Evolutionary conservation across 2,329 filamentous ascomycete genomes (phyloP).

Genomic region (Torrubiella hemipterigena): DNA sequence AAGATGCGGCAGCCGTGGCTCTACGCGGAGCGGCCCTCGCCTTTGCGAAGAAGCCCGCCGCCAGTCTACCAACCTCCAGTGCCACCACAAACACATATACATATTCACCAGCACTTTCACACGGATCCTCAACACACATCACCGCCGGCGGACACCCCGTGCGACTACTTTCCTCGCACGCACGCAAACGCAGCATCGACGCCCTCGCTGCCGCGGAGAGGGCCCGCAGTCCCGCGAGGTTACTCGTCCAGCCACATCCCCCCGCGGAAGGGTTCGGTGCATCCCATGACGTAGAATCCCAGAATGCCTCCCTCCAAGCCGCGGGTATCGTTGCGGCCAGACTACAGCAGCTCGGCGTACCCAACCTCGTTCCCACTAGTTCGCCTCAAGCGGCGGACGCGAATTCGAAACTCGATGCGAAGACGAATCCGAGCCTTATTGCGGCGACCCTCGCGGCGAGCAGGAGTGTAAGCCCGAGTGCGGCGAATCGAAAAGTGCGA

Average conservation of each 20-base stretch:
- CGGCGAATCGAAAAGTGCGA: slow-evolving; percentile 12
- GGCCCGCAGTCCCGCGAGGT: slow-evolving; percentile 4
- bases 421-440: slow-evolving; percentile 43
- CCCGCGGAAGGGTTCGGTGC: slow-evolving; percentile 19
- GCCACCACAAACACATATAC: too few species aligned
- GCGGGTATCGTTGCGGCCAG: slow-evolving; percentile 11
- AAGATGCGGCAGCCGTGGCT: too few species aligned
- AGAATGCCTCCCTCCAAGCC: slow-evolving; percentile 1
- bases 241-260: slow-evolving; percentile 11
- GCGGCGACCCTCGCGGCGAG: slow-evolving; percentile 48
- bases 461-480: slow-evolving; percentile 29
- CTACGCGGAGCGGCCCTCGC: too few species aligned
- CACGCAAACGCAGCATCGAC: slow-evolving; percentile 19
- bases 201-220: slow-evolving; percentile 27
- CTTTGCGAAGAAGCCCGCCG: too few species aligned
- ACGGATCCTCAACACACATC: too few species aligned
- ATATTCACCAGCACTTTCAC: too few species aligned
- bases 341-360: slow-evolving; percentile 12
- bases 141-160: too few species aligned
- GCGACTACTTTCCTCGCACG: too few species aligned
- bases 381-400: slow-evolving; percentile 6
- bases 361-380: slow-evolving; percentile 7
- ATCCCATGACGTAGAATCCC: slow-evolving; percentile 12
- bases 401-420: slow-evolving; percentile 24
- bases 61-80: too few species aligned